A percentile compares a stretch with the other conserved stretches of the same genome.
phyloP scores from a whole-genome alignment of 2,329 filamentous ascomycete species.

The Diplodia intermedia region DNA sequence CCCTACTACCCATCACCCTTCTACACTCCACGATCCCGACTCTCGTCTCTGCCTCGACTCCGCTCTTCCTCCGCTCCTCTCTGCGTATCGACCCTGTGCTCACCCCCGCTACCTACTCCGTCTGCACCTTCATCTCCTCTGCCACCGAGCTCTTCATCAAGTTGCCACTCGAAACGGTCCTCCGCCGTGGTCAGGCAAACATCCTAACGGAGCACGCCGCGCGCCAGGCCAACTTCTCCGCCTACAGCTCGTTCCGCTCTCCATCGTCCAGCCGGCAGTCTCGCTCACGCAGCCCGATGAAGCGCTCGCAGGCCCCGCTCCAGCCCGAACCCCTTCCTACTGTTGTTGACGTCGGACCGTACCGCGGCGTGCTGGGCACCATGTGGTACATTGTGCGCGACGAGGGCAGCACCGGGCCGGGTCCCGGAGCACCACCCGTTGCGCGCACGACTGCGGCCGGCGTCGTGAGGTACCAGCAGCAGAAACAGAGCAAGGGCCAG shows the following conservation, averaged over 20 bases:
- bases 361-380: conserved; percentile 86
- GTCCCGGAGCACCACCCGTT: conserved; percentile 36
- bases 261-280: conserved; percentile 32
- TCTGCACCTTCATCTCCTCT: conserved; percentile 82
- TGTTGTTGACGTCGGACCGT: conserved; percentile 80
- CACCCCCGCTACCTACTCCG: conserved; percentile 80
- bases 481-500: conserved; percentile 65
- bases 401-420: conserved; percentile 66
- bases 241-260: conserved; percentile 39
- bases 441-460: conserved; percentile 41
- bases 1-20: conserved; percentile 81
- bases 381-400: conserved; percentile 86
- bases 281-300: conserved; percentile 12
- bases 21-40: conserved; percentile 86
- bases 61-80: conserved; percentile 83
- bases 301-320: background rate
- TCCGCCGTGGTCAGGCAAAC: conserved; percentile 84
- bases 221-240: conserved; percentile 41
- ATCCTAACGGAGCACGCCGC: conserved; percentile 54
- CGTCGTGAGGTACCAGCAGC: conserved; percentile 39
- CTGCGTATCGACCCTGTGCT: conserved; percentile 82
- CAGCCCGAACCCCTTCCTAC: conserved; percentile 60
- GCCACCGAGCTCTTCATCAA: conserved; percentile 83
- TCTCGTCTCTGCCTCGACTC: conserved; percentile 79
- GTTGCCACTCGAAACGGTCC: conserved; percentile 88